These are phyloP conservation scores for Tilletia horrida DNA, from an alignment of 1,284 basidiomycete species.

Conservation along the genomic window DNA sequence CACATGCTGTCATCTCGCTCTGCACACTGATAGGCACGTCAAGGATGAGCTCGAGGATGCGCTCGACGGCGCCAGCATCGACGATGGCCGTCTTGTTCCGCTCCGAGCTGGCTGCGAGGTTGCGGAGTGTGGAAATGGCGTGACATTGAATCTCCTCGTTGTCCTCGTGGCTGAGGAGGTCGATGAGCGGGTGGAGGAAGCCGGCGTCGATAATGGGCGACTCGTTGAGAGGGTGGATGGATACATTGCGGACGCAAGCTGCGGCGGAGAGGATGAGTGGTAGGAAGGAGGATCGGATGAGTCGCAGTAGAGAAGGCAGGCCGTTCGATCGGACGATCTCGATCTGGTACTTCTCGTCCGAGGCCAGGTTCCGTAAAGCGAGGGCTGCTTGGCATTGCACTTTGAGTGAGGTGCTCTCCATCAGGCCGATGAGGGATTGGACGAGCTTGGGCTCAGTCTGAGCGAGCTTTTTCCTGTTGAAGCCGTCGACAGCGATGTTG, in stretches of 20 bases:
- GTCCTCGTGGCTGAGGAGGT: slow-evolving; percentile 91
- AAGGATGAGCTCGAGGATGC: slow-evolving; percentile 93
- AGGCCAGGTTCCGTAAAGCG: slow-evolving; percentile 91
- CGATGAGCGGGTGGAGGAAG: slow-evolving; percentile 92
- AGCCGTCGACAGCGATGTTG: slow-evolving; percentile 73
- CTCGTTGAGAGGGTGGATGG: slow-evolving; percentile 97
- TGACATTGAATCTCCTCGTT: slow-evolving; percentile 99
- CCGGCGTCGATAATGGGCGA: slow-evolving; percentile 98
- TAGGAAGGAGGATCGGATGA: slow-evolving; percentile 93
- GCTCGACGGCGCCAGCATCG: slow-evolving; percentile 94
- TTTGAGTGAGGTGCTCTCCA: slow-evolving; percentile 96
- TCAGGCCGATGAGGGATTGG: slow-evolving; percentile 85
- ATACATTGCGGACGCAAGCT: slow-evolving; percentile 97
- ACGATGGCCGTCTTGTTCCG: slow-evolving; percentile 99
- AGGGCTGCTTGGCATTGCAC: slow-evolving; percentile 98
- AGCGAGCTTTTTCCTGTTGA: slow-evolving; percentile 90
- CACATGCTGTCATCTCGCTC: slow-evolving; percentile 99
- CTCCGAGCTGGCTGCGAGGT: slow-evolving; percentile 93
- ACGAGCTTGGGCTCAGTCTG: slow-evolving; percentile 93
- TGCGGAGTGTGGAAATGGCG: slow-evolving; percentile 96
- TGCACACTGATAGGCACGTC: slow-evolving; percentile 95
- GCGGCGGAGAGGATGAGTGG: slow-evolving; percentile 98
- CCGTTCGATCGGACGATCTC: slow-evolving; percentile 98
- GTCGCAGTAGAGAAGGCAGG: slow-evolving; percentile 82
- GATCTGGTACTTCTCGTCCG: slow-evolving; percentile 98